Evolutionary conservation across 441 rosid species (phyloP).

Genomic region (Rhodomyrtus psidioides): DNA sequence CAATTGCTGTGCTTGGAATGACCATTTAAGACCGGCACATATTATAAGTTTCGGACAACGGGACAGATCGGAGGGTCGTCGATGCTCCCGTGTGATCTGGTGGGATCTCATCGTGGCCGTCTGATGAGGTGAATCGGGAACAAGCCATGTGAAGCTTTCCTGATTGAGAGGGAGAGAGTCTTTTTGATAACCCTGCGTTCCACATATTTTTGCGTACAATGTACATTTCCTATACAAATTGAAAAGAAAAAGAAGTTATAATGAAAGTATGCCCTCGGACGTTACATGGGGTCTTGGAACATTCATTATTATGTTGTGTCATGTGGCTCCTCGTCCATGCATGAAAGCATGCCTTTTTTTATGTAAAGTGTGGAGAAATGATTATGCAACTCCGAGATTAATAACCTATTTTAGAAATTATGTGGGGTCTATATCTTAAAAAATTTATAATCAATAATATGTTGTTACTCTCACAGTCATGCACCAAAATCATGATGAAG

Average conservation of each 20-base stretch:
- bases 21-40: constrained; percentile 25
- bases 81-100: constrained; percentile 10
- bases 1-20: constrained; percentile 15
- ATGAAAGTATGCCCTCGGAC: background rate
- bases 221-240: background rate
- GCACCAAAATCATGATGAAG: background rate
- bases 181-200: background rate
- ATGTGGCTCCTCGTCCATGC: background rate
- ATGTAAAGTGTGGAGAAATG: background rate
- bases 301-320: background rate
- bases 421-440: too few relatives aligned
- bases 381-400: too few relatives aligned
- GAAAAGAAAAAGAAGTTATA: background rate
- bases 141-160: constrained; percentile 53
- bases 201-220: background rate
- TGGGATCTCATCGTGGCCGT: constrained; percentile 35
- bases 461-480: background rate
- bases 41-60: constrained; percentile 21
- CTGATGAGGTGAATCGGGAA: constrained; percentile 25
- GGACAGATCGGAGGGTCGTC: constrained; percentile 37
- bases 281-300: background rate
- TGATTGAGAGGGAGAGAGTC: constrained; percentile 8
- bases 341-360: background rate
- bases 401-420: too few relatives aligned
- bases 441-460: too few relatives aligned